These are phyloP conservation scores for Arctium minus DNA, from an alignment of 129 eudicot species.

Conservation along the genomic window DNA sequence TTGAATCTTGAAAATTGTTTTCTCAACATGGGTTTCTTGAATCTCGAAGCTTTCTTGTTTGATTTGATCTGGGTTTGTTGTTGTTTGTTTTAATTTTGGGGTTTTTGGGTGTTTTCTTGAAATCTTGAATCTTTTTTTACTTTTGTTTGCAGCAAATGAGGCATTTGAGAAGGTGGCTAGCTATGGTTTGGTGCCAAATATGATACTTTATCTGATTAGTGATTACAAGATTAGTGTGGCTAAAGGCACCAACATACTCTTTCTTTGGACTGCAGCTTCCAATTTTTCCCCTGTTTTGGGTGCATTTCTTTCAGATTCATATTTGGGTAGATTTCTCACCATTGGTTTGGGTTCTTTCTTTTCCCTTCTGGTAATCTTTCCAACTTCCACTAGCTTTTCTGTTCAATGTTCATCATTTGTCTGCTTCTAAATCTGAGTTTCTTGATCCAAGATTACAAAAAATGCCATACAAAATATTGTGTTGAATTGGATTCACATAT, in stretches of 20 bases:
- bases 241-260: conserved; percentile 60
- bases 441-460: background rate
- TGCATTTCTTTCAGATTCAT: conserved; percentile 83
- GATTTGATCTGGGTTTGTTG: conserved; percentile 9
- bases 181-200: conserved; percentile 74
- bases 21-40: background rate
- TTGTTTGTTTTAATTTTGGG: background rate
- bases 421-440: background rate
- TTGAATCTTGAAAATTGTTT: background rate
- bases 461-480: background rate
- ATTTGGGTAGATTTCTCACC: conserved; percentile 72
- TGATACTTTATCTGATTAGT: conserved; percentile 72
- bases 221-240: conserved; percentile 68
- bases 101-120: background rate
- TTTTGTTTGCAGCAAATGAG: conserved; percentile 61
- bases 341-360: conserved; percentile 61
- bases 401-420: background rate
- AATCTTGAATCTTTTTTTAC: background rate
- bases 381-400: background rate
- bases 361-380: conserved; percentile 42
- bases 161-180: conserved; percentile 95
- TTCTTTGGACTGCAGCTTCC: conserved; percentile 75
- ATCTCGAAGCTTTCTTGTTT: background rate
- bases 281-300: conserved; percentile 79
- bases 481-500: background rate